phyloP scores from a whole-genome alignment of 1,284 basidiomycete species.

The Ustilago bromivora region DNA sequence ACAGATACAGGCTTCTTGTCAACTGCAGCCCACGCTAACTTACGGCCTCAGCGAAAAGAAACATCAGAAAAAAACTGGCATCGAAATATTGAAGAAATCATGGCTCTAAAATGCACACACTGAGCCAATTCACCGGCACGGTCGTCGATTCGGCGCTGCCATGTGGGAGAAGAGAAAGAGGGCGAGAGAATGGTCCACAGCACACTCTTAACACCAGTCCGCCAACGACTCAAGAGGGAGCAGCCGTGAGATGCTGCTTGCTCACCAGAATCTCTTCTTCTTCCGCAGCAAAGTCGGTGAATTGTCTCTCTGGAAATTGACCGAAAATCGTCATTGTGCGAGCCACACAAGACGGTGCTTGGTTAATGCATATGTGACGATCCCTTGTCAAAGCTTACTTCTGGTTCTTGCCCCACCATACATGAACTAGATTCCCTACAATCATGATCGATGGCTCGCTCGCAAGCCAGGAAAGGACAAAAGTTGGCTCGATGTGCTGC shows the following conservation, averaged over 20 bases:
- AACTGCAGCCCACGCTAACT: background rate
- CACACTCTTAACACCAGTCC: too few relatives aligned
- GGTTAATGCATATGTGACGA: too few relatives aligned
- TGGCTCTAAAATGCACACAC: background rate
- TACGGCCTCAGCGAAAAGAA: too few relatives aligned
- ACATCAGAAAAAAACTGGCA: background rate
- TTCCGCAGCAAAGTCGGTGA: background rate
- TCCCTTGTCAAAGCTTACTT: background rate
- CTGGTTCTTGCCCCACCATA: background rate
- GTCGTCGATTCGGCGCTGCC: too few relatives aligned
- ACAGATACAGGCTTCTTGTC: background rate
- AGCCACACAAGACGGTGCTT: background rate
- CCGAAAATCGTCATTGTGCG: slow-evolving; percentile 1
- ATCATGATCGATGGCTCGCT: background rate
- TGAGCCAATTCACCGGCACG: too few relatives aligned
- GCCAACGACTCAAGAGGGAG: background rate
- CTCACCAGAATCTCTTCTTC: too few relatives aligned
- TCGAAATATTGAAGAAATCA: background rate
- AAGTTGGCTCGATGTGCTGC: background rate
- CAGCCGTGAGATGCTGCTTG: too few relatives aligned
- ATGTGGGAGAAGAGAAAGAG: background rate
- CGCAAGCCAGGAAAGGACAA: background rate
- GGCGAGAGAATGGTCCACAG: background rate
- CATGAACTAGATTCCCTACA: too few relatives aligned
- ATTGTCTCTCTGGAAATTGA: slow-evolving; percentile 3